Conservation (phyloP, 139 green algal species). For the Auxenochlorella protothecoides region DNA sequence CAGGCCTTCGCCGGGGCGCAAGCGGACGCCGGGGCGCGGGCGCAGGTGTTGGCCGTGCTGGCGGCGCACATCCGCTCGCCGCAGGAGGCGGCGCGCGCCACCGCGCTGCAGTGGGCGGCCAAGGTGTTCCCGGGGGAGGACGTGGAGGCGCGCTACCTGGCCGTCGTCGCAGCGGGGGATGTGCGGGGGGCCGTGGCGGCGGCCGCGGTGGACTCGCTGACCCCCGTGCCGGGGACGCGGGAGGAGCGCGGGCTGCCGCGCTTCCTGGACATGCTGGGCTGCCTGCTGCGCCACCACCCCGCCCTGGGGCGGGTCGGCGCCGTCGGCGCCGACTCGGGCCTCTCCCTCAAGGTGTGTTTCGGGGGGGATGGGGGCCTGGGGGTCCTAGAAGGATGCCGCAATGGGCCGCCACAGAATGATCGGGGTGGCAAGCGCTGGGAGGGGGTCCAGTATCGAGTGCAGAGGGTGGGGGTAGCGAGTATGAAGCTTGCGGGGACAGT, state of each 20-base stretch:
- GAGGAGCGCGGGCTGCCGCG: constrained; percentile 1
- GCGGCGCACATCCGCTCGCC: constrained; percentile 32
- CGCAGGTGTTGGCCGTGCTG: constrained; percentile 43
- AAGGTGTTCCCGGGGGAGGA: constrained; percentile 61
- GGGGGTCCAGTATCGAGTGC: not conserved
- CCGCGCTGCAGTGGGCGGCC: constrained; percentile 69
- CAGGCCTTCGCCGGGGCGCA: constrained; percentile 35
- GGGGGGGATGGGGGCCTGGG: not conserved
- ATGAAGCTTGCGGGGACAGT: not conserved
- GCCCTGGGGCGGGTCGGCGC: constrained; percentile 11
- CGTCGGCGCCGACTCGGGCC: constrained; percentile 17
- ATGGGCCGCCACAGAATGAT: too few relatives aligned
- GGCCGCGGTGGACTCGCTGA: not conserved
- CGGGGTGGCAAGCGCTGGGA: too few relatives aligned
- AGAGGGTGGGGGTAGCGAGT: not conserved
- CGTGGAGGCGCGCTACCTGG: constrained; percentile 43
- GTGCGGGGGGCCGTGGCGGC: constrained; percentile 9
- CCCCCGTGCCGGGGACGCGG: not conserved
- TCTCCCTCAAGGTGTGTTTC: constrained; percentile 19
- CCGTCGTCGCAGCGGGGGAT: constrained; percentile 47
- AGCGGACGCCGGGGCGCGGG: constrained; percentile 7
- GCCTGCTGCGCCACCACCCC: constrained; percentile 16
- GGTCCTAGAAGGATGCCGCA: not conserved
- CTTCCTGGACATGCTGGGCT: constrained; percentile 21
- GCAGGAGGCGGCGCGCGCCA: constrained; percentile 44